Percentiles rank a stretch among this genome's conserved stretches.
Evolutionary conservation across 805 yeast species (phyloP).

Genomic region (Zygosaccharomyces gambellarensis): DNA sequence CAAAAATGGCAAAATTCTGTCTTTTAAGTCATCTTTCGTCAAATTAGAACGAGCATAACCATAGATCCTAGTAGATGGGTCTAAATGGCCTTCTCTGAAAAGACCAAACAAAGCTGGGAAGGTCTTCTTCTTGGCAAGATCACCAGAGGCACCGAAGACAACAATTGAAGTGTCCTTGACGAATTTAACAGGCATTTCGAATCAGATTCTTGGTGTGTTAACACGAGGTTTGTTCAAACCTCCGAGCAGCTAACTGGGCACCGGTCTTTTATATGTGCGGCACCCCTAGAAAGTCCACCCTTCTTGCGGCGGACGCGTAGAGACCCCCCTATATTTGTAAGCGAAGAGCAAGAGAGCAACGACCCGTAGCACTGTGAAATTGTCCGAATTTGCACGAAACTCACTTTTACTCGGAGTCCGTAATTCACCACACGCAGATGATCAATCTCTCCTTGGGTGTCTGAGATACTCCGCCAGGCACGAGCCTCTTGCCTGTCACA

Average conservation of each 20-base stretch:
- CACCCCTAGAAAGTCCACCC: conserved; percentile 3
- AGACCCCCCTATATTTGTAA: conserved; percentile 6
- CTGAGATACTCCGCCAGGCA: neutral
- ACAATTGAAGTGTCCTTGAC: conserved; percentile 66
- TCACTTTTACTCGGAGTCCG: neutral
- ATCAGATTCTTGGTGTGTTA: neutral
- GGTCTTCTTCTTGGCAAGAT: conserved; percentile 91
- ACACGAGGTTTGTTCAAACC: neutral
- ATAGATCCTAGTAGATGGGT: conserved; percentile 63
- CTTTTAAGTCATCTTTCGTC: conserved; percentile 58
- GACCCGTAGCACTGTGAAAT: neutral
- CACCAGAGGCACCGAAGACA: conserved; percentile 94
- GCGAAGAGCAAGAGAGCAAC: conserved; percentile 1
- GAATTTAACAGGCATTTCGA: conserved; percentile 36
- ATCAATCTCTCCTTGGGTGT: neutral
- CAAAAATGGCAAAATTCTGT: conserved; percentile 61
- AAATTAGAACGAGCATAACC: conserved; percentile 91
- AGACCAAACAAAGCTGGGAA: conserved; percentile 82
- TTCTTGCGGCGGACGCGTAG: conserved; percentile 4
- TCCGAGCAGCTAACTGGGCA: neutral
- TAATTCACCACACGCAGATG: neutral
- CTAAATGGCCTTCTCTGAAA: conserved; percentile 70
- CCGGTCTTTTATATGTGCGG: conserved; percentile 4
- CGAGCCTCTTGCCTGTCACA: neutral
- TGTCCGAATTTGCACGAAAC: neutral